A percentile compares a stretch with the other conserved stretches of the same genome.
These are phyloP conservation scores for Colletotrichum theobromicola DNA, from an alignment of 2,329 filamentous ascomycete species.

Conservation along the genomic window DNA sequence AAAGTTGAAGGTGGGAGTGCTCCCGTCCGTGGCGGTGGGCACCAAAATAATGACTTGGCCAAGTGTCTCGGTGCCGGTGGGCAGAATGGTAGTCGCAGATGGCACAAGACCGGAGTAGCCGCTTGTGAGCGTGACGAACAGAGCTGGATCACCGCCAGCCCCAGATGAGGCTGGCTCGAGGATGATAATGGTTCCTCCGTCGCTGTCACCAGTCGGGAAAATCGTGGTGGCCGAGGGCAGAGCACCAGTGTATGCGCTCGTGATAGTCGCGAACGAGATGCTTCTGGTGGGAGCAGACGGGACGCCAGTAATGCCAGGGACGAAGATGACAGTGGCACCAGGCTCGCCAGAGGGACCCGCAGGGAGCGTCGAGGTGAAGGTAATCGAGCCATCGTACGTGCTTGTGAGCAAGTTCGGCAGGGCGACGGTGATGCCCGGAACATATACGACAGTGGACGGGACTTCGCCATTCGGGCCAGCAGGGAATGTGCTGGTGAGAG, in stretches of 20 bases:
- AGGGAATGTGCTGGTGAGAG: background rate
- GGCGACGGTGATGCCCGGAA: background rate
- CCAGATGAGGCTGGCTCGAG: background rate
- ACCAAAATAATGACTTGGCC: background rate
- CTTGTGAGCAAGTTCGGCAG: background rate
- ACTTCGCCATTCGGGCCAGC: background rate
- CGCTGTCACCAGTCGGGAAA: background rate
- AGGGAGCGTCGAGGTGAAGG: background rate
- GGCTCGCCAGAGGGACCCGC: background rate
- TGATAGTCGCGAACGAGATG: constrained; percentile 6
- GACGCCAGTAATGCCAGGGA: background rate
- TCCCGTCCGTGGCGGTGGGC: background rate
- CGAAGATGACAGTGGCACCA: background rate
- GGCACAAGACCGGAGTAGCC: background rate
- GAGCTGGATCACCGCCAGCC: background rate
- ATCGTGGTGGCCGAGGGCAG: background rate
- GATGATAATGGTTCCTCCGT: background rate
- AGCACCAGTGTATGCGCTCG: background rate
- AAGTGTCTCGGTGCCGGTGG: background rate
- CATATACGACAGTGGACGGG: background rate
- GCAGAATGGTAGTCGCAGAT: background rate
- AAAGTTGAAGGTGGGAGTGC: background rate
- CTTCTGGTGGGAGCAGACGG: background rate
- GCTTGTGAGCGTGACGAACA: background rate
- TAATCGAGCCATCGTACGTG: constrained; percentile 1